Evolutionary conservation across 176 grass and related monocot species (phyloP), one percentile per base, ranked within the genome.

Genomic region (Bonia amplexicaulis): DNA sequence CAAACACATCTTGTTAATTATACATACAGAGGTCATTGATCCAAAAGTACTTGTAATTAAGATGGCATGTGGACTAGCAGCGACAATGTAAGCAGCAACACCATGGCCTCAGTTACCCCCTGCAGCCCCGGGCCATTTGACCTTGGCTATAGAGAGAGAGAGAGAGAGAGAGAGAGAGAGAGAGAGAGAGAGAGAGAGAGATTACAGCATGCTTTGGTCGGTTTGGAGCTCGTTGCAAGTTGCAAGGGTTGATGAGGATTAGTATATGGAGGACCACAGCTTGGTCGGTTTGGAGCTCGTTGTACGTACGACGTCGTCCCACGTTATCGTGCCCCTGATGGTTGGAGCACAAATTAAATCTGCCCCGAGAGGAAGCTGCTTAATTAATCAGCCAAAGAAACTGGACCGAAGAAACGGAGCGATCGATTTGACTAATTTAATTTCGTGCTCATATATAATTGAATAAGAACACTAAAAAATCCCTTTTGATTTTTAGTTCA

Each of bases 261-360:
- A 27, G n/a, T 57, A 78, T 54, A 71, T 44, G 65, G 73, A 77
- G 73, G 73, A 73, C 88, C 89, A 80, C 74, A 48, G 33, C 31
- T 37, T 90, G 85, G 89, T 87, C 89, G 85, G 89, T 90, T 60
- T 37, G 74, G 85, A 86, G 85, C 80, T 83, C 66, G 68, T 51
- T 42, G 59, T 78, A 65, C 42, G 79, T 78, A 72, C 58, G 73
- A 87, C 85, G 80, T 53, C 85, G 80, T 53, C 84, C 89, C 89
- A 90, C 89, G 89, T 90, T 90, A 31, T n/a, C 46, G 52, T 87
- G 84, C 80, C 44, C 33, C 66, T 60, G 39, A 57, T 70, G 40
- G 27, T 1, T 16, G 27, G 29, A 73, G 52, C 25, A 73, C 68
- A 73, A 22, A 62, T 44, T 48, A 47, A 82, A 45, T 71, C 53